Base-by-base conservation (phyloP, 2,329 filamentous ascomycete species). In the Rugonectria rugulosa region DNA sequence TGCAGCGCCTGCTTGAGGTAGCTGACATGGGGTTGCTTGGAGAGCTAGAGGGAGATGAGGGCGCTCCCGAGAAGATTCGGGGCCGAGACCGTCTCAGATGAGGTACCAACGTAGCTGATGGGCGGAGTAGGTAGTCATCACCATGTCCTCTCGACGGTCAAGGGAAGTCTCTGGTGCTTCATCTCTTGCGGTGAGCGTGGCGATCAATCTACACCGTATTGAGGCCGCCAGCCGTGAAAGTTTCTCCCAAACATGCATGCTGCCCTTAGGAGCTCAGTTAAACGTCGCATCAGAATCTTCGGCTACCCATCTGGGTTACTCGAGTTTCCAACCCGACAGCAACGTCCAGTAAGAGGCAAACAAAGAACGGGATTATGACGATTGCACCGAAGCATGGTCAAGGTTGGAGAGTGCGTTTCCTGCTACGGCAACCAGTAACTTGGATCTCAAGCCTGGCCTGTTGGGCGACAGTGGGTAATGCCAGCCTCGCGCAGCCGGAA, bases 351-450 rank as follows among this genome's bases (percentile, higher is more conserved):
- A 32, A 44, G 23, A 20, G 46, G 20, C 34, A 12, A 19, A 12
- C 8, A 19, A 36, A 37, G 24, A 26, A 21, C 26, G 32, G 40
- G n/a, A n/a, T 31, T 34, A 50, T 55, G 52, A 55, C 52, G 40
- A 50, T 27, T 21, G 45, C 43, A 36, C 43, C 21, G 20, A 20
- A 31, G n/a, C n/a, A n/a, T n/a, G n/a, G n/a, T n/a, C 40, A 14
- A 17, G 20, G n/a, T 14, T 27, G 29, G 23, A n/a, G 31, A 12
- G 43, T 36, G 38, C 44, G 26, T 23, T 40, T 43, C 40, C 47
- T 45, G 45, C 32, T 29, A 43, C 40, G 26, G 47, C 32, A 55
- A 50, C 52, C 45, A 45, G 29, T 42, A 15, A 20, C 14, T 27
- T 40, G 34, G 34, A 48, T 6, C 5, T 41, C 21, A 5, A 8